phyloP scores from a whole-genome alignment of 2,329 filamentous ascomycete species.

The Neospermospora avenae region DNA sequence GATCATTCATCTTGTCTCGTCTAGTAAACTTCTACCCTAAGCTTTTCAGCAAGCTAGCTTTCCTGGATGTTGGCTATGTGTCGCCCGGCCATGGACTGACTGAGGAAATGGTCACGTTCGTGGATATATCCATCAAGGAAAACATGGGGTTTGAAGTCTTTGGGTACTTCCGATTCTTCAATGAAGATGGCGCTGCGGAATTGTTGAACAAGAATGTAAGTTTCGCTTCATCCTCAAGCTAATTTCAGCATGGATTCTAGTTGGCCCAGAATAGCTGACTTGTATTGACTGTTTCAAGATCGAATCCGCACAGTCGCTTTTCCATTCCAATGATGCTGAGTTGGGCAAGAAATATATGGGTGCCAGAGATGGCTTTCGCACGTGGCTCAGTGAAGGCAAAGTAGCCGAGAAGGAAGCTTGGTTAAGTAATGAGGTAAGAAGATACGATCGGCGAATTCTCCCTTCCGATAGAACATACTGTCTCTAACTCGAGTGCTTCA shows the following conservation, averaged over 20 bases:
- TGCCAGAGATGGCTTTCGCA: constrained; percentile 17
- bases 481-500: not conserved
- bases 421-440: constrained; percentile 13
- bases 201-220: constrained; percentile 21
- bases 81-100: constrained; percentile 13
- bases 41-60: constrained; percentile 19
- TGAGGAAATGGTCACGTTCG: constrained; percentile 10
- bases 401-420: constrained; percentile 7
- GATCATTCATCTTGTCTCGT: constrained; percentile 21
- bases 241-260: not conserved
- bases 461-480: not conserved
- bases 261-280: not conserved
- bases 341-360: constrained; percentile 23
- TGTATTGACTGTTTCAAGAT: not conserved
- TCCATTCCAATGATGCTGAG: constrained; percentile 16
- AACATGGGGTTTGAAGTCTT: constrained; percentile 20
- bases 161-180: constrained; percentile 26
- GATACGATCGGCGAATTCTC: not conserved
- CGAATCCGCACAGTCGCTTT: constrained; percentile 17
- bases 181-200: constrained; percentile 20
- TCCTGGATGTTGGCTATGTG: constrained; percentile 21
- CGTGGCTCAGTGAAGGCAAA: constrained; percentile 18
- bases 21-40: constrained; percentile 18
- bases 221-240: not conserved
- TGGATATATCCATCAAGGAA: constrained; percentile 16